Evolutionary conservation across 257 asterid genomes (phyloP).

Genomic region (Solanum appendiculatum): DNA sequence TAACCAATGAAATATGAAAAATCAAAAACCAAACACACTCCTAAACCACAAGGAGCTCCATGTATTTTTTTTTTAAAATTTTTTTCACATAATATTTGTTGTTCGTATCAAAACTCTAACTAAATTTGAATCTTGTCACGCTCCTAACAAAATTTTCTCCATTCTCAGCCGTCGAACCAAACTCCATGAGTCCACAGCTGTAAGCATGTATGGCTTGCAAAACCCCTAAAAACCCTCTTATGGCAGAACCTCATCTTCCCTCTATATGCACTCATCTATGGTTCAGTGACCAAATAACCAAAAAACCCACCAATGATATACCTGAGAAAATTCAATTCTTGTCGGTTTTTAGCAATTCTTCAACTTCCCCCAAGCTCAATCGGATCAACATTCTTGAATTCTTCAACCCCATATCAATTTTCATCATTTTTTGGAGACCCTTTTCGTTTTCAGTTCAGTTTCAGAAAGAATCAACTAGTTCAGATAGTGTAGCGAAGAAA

Average conservation of each 20-base stretch:
- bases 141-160: too few relatives aligned
- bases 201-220: background rate
- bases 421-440: constrained; percentile 17
- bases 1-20: too few relatives aligned
- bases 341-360: background rate
- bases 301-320: background rate
- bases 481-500: background rate
- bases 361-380: background rate
- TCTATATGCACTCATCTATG: background rate
- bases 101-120: too few relatives aligned
- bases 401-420: background rate
- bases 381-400: background rate
- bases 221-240: background rate
- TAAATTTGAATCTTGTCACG: too few relatives aligned
- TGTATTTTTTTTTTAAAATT: too few relatives aligned
- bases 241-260: background rate
- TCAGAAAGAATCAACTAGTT: background rate
- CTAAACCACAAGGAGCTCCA: too few relatives aligned
- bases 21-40: too few relatives aligned
- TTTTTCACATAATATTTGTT: too few relatives aligned
- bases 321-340: too few relatives aligned
- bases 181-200: background rate
- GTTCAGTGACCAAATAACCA: too few relatives aligned
- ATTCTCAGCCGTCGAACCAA: background rate
- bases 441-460: constrained; percentile 27